Conservation (phyloP, 2,329 filamentous ascomycete species). For the Scedosporium dehoogii region DNA sequence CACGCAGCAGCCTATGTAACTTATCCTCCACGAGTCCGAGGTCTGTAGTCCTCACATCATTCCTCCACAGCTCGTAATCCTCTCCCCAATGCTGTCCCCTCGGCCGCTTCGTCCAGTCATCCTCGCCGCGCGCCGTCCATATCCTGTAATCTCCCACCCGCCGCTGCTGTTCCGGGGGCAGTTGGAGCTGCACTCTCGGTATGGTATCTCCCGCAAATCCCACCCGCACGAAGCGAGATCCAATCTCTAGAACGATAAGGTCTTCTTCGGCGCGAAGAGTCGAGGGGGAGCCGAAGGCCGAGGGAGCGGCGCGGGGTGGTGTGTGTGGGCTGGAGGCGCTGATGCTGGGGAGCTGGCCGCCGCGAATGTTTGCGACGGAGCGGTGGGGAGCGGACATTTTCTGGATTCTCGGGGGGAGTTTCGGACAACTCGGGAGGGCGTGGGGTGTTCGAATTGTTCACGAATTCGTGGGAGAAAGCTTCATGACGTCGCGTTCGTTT, state of each 20-base stretch:
- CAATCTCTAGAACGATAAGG: constrained; percentile 71
- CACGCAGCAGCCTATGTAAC: constrained; percentile 71
- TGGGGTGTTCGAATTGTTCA: neutral
- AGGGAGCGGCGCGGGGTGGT: constrained; percentile 42
- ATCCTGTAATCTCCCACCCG: constrained; percentile 72
- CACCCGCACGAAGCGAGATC: constrained; percentile 65
- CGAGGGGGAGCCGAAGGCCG: constrained; percentile 49
- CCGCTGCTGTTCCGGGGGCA: constrained; percentile 65
- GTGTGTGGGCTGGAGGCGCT: constrained; percentile 39
- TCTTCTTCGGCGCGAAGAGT: constrained; percentile 71
- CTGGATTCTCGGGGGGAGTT: neutral
- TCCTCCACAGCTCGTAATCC: constrained; percentile 66
- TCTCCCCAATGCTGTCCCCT: constrained; percentile 48
- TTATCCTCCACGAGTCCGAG: constrained; percentile 76
- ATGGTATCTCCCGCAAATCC: constrained; percentile 78
- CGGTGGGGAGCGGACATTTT: constrained; percentile 5
- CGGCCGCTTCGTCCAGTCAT: constrained; percentile 35
- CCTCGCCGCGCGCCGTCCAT: constrained; percentile 48
- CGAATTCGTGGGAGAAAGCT: neutral
- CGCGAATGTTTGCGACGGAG: constrained; percentile 44
- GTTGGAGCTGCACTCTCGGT: constrained; percentile 62
- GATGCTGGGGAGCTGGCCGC: constrained; percentile 23
- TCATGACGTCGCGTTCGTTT: neutral
- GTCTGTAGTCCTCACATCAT: constrained; percentile 64
- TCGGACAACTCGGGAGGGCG: neutral